Conservation (phyloP, 352 stramenopile genomes). For the Pythium aquatile region DNA sequence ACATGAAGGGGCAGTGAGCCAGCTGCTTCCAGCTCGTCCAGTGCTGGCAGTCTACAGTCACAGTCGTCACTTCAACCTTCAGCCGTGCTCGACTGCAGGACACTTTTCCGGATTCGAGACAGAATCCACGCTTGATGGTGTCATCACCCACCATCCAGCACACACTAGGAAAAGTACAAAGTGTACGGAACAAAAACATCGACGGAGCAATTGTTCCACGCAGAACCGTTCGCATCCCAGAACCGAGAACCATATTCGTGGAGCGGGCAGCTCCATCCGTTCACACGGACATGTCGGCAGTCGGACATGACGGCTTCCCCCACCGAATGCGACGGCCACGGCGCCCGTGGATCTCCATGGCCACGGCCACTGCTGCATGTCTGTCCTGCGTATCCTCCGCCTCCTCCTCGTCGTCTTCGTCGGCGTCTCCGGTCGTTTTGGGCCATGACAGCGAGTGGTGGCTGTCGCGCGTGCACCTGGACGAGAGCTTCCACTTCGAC, state of each 20-base stretch:
- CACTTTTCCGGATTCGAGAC: not conserved
- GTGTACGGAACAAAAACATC: not conserved
- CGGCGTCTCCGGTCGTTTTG: slow-evolving; percentile 4
- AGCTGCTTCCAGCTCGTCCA: not conserved
- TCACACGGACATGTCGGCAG: not conserved
- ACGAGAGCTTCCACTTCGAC: slow-evolving; percentile 46
- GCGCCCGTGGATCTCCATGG: not conserved
- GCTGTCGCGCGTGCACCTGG: slow-evolving; percentile 28
- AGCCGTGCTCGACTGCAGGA: not conserved
- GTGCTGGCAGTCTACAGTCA: not conserved
- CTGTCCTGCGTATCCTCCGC: slow-evolving; percentile 14
- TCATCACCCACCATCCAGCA: not conserved
- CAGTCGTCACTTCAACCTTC: slow-evolving; percentile 6
- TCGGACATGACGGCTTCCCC: not conserved
- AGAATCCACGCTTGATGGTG: not conserved
- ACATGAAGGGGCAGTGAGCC: not conserved
- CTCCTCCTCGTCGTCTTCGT: slow-evolving; percentile 15
- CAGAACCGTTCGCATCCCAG: not conserved
- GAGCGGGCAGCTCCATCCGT: not conserved
- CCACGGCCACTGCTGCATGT: not conserved
- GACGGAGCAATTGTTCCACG: not conserved
- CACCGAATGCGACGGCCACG: not conserved
- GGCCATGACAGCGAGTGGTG: slow-evolving; percentile 23
- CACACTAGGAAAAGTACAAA: slow-evolving; percentile 1
- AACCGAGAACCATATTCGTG: slow-evolving; percentile 1